Evolutionary conservation across 1,139 yeast species (phyloP), one percentile per base, ranked within the genome.

Genomic region (Debaryomyces coudertii): DNA sequence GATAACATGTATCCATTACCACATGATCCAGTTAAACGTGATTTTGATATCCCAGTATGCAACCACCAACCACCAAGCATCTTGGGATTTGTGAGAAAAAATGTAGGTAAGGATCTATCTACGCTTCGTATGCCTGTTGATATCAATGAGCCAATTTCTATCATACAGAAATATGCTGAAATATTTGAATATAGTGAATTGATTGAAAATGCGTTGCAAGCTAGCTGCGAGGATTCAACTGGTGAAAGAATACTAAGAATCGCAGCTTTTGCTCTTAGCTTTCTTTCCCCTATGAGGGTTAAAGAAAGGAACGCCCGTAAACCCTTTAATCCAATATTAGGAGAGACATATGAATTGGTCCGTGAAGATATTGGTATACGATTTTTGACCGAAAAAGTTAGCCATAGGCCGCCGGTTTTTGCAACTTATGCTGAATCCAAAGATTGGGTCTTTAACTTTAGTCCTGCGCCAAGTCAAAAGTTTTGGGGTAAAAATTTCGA

Each of bases 401-500:
- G 79, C 40, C 97, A 90, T 58, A 78, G 87, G 44, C 97, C 97
- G 2, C 89, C 86, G 16, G 80, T 89, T 1, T 82, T 89, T 71
- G 96, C 96, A 1, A 74, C 85, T 34, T 85, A 81, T 60, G 90
- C 83, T 5, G 97, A 92, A 50, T 75, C 89, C 16, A 66, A 69
- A 8, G 68, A 76, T 25, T 93, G 99, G 98, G 80, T 80, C n/a
- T 71, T 90, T 42, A 77, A 79, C 39, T 89, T 83, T 61, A 78
- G 87, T 9, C 83, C 95, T 2, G 76, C 84, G 27, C 98, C 99
- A 0, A 79, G 82, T 25, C 97, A 92, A 58, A 90, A 90, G 63
- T 90, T 89, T 58, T 93, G 97, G 96, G 98, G 98, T 44, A 93
- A 93, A 66, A 85, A 90, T 36, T 82, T 90, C 11, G 98, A 93